A percentile compares a stretch with the other conserved stretches of the same genome.
Evolutionary conservation across 768 basidiomycete genomes (phyloP).

Genomic region (Russula foetens): DNA sequence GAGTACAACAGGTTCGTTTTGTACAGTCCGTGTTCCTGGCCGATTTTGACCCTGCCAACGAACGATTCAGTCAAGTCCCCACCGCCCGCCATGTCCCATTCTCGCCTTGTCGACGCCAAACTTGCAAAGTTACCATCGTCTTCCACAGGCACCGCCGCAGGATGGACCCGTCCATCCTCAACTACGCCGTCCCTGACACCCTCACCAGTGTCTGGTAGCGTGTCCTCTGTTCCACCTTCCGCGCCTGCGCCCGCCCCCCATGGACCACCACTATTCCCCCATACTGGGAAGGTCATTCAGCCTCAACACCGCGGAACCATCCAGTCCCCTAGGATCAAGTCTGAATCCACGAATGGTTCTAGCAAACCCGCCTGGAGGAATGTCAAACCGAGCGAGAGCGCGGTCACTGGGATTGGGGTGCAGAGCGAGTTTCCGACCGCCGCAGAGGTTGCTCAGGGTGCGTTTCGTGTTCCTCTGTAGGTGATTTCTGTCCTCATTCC

Average conservation of each 20-base stretch:
- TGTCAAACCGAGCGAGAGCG: slow-evolving; percentile 33
- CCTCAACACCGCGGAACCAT: slow-evolving; percentile 42
- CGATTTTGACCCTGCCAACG: not conserved
- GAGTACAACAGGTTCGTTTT: slow-evolving; percentile 42
- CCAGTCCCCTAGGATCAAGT: slow-evolving; percentile 27
- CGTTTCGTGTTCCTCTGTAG: slow-evolving; percentile 24
- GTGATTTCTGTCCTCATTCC: not conserved
- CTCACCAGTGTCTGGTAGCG: slow-evolving; percentile 35
- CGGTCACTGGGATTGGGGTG: slow-evolving; percentile 26
- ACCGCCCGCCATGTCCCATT: slow-evolving; percentile 52
- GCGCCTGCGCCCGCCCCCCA: slow-evolving; percentile 21
- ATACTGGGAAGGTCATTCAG: slow-evolving; percentile 59
- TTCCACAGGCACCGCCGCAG: slow-evolving; percentile 49
- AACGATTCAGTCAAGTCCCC: slow-evolving; percentile 46
- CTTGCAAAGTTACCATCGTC: slow-evolving; percentile 60
- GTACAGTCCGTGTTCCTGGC: not conserved
- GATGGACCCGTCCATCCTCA: slow-evolving; percentile 77
- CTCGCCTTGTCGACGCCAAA: slow-evolving; percentile 81
- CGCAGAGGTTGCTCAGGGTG: slow-evolving; percentile 87
- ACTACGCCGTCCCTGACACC: slow-evolving; percentile 52
- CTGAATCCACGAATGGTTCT: slow-evolving; percentile 18
- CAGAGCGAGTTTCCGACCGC: slow-evolving; percentile 90
- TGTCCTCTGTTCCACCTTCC: slow-evolving; percentile 31
- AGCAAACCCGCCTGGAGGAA: slow-evolving; percentile 68
- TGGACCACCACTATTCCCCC: slow-evolving; percentile 44